Base-by-base conservation (phyloP, 495 filamentous ascomycete species). In the Amorphotheca resinae region DNA sequence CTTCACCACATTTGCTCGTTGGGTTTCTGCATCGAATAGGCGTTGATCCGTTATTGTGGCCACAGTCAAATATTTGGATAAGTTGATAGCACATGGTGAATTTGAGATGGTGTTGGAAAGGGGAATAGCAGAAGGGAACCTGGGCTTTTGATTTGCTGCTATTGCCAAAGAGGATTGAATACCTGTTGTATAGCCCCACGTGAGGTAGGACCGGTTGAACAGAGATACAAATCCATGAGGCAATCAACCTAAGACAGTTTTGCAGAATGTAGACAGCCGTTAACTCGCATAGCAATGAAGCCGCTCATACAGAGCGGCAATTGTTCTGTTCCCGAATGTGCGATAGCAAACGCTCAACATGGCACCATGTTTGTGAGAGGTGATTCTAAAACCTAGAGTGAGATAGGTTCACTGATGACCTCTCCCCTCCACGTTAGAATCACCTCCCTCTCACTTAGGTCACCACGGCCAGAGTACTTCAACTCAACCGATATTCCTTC, bases 401-500 rank as follows among this genome's bases (percentile, higher is more conserved):
- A 11, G 11, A 5, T 11, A 17, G 26, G 3, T 42, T 22, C 16
- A 11, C 41, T 16, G 37, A 64, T 35, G 38, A 57, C 71, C 59
- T 59, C 60, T 12, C 76, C 78, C 53, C 73, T 70, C 69, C 72
- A 77, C 1, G 70, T 76, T 49, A 82, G 56, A 0, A 67, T 56
- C 31, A 78, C 53, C 42, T 64, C 55, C 32, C 44, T 50, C 9
- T 53, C 53, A 4, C 40, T 50, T 12, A 8, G 23, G 35, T 51
- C 48, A 1, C 49, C 51, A 5, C 11, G 5, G 3, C 51, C 55
- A 0, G 48, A 52, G 56, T 83, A 74, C 46, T 66, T 57, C 38
- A 68, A 60, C 37, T 70, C 72, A 17, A 85, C 76, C 0, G 74
- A 77, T 44, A 88, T 49, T 9, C 69, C 71, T 45, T 69, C 72